Conservation (phyloP, 2,329 filamentous ascomycete species). For the Diaporthe helianthi region DNA sequence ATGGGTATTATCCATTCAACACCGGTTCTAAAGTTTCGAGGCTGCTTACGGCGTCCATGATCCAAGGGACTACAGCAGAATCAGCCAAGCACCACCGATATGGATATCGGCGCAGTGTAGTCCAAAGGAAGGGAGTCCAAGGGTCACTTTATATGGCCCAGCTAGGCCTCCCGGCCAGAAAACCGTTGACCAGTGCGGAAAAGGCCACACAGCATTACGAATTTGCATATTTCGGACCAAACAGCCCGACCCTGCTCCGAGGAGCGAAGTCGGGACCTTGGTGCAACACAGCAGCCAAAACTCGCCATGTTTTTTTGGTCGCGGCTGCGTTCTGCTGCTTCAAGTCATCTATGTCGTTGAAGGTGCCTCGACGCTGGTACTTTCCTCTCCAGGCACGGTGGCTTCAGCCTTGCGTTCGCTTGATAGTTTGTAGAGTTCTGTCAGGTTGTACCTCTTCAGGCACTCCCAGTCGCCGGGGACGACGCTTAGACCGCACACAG, state of each 20-base stretch:
- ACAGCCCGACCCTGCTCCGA: background rate
- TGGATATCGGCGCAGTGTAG: background rate
- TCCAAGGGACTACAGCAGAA: background rate
- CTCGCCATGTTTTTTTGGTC: background rate
- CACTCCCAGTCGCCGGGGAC: slow-evolving; percentile 76
- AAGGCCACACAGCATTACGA: background rate
- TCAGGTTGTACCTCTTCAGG: slow-evolving; percentile 79
- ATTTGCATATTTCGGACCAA: no score
- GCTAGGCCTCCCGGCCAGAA: background rate
- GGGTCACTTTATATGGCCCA: background rate
- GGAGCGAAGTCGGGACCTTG: no score
- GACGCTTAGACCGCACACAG: slow-evolving; percentile 79
- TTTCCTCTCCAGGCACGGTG: slow-evolving; percentile 15
- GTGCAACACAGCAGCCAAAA: background rate
- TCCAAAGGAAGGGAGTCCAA: no score
- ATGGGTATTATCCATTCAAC: background rate
- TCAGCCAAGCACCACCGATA: background rate
- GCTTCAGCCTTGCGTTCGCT: slow-evolving; percentile 30
- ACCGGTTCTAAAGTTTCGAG: no score
- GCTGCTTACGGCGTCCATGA: background rate
- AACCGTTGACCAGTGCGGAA: background rate
- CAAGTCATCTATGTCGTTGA: background rate
- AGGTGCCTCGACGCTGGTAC: background rate
- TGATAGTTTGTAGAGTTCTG: slow-evolving; percentile 68
- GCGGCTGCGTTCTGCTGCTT: background rate